Evolutionary conservation across 768 basidiomycete genomes (phyloP).

Genomic region (Kwoniella dendrophila): DNA sequence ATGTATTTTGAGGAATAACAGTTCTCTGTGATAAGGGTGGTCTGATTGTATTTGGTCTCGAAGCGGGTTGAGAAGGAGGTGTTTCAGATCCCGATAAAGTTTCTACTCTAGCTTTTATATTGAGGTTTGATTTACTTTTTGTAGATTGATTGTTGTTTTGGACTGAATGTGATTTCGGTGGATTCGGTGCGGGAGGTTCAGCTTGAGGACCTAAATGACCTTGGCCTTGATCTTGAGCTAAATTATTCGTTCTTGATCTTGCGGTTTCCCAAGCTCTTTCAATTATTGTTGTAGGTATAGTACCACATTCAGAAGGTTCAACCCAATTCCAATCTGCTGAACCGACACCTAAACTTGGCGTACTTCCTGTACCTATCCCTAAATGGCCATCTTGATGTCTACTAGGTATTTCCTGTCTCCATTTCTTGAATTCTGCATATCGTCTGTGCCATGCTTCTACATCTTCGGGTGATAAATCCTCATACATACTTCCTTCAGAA

Average conservation of each 20-base stretch:
- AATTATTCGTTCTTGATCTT: slow-evolving; percentile 11
- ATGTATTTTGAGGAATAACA: background rate
- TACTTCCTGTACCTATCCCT: background rate
- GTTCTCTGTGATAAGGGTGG: slow-evolving; percentile 1
- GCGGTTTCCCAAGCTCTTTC: slow-evolving; percentile 2
- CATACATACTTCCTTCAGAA: slow-evolving; percentile 28
- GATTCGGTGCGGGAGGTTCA: slow-evolving; percentile 8
- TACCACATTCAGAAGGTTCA: slow-evolving; percentile 14
- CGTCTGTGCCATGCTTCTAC: slow-evolving; percentile 15
- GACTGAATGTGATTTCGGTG: background rate
- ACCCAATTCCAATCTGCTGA: slow-evolving; percentile 13
- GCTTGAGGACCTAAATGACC: slow-evolving; percentile 7
- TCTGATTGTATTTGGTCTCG: background rate
- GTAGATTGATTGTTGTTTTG: background rate
- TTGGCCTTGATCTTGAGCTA: no score
- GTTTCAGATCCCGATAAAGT: background rate
- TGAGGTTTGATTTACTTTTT: background rate
- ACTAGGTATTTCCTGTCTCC: slow-evolving; percentile 22
- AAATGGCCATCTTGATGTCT: background rate
- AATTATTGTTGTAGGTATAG: slow-evolving; percentile 10
- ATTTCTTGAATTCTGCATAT: slow-evolving; percentile 23
- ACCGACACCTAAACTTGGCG: slow-evolving; percentile 8
- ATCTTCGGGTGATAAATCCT: slow-evolving; percentile 13
- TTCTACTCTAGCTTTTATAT: slow-evolving; percentile 9
- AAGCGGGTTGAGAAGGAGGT: slow-evolving; percentile 3